Percentiles rank a stretch among this genome's conserved stretches.
Evolutionary conservation across 75 land plant species (phyloP).

Genomic region (Picea sitchensis): DNA sequence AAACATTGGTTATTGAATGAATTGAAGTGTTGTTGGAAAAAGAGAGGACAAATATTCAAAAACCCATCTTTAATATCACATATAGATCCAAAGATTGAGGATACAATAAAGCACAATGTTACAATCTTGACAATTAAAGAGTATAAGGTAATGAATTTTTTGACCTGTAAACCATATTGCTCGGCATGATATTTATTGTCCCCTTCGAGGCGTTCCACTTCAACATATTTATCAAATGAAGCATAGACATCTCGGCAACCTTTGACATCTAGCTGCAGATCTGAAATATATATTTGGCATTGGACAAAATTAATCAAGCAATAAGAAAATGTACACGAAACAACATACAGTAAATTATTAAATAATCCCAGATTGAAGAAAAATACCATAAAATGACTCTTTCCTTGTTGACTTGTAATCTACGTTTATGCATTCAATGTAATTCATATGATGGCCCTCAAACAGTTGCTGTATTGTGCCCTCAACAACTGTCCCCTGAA

Average conservation of each 20-base stretch:
- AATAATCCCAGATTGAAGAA: background rate
- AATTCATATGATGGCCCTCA: constrained; percentile 98
- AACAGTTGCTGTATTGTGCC: constrained; percentile 93
- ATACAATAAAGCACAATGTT: background rate
- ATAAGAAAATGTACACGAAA: background rate
- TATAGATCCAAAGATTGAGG: background rate
- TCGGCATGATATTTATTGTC: constrained; percentile 98
- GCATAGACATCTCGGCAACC: constrained; percentile 94
- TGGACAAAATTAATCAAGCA: background rate
- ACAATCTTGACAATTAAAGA: background rate
- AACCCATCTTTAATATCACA: background rate
- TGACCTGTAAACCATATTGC: constrained; percentile 84
- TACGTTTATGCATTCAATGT: constrained; percentile 96
- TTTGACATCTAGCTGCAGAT: constrained; percentile 96
- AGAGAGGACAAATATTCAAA: background rate
- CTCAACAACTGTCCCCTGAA: constrained; percentile 96
- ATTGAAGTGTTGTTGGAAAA: background rate
- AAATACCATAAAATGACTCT: constrained; percentile 92
- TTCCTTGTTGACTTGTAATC: constrained; percentile 95
- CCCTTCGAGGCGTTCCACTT: constrained; percentile 88
- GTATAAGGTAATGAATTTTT: background rate
- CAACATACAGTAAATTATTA: constrained; percentile 1
- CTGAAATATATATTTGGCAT: constrained; percentile 24
- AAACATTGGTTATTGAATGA: background rate
- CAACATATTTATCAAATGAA: constrained; percentile 97